phyloP scores from a whole-genome alignment of 1,284 basidiomycete species.

The Earliella scabrosa region DNA sequence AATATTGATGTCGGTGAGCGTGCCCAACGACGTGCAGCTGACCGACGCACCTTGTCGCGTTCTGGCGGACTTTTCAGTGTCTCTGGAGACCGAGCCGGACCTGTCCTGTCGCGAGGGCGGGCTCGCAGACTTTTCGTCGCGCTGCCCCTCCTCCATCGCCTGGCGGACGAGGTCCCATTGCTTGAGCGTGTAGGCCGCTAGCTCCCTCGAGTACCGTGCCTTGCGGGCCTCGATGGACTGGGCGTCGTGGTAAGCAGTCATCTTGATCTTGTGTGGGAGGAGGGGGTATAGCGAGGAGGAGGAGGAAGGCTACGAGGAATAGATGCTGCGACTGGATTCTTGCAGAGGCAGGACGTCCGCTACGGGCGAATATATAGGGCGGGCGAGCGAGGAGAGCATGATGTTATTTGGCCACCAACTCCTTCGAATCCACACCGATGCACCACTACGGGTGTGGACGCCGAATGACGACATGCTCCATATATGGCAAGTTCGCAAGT shows the following conservation, averaged over 20 bases:
- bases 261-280: slow-evolving; percentile 15
- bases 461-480: slow-evolving; percentile 28
- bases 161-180: slow-evolving; percentile 52
- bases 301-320: not conserved
- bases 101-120: slow-evolving; percentile 7
- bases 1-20: not conserved
- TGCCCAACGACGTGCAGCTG: not conserved
- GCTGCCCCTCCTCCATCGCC: slow-evolving; percentile 25
- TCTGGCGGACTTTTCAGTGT: slow-evolving; percentile 14
- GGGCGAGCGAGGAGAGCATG: slow-evolving; percentile 12
- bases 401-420: slow-evolving; percentile 25
- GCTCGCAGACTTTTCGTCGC: slow-evolving; percentile 10
- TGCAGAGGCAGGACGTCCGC: not conserved
- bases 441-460: slow-evolving; percentile 24
- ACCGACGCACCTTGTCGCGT: slow-evolving; percentile 26
- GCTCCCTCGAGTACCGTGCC: slow-evolving; percentile 55
- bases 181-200: slow-evolving; percentile 60
- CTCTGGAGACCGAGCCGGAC: slow-evolving; percentile 6
- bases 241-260: slow-evolving; percentile 26
- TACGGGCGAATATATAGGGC: slow-evolving; percentile 7
- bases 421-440: slow-evolving; percentile 24
- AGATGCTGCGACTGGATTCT: not conserved
- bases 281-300: not conserved
- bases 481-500: slow-evolving; percentile 26
- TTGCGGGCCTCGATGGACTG: slow-evolving; percentile 49